Base-by-base conservation (phyloP, 1,139 yeast species). In the Yamadazyma songkhlaensis region DNA sequence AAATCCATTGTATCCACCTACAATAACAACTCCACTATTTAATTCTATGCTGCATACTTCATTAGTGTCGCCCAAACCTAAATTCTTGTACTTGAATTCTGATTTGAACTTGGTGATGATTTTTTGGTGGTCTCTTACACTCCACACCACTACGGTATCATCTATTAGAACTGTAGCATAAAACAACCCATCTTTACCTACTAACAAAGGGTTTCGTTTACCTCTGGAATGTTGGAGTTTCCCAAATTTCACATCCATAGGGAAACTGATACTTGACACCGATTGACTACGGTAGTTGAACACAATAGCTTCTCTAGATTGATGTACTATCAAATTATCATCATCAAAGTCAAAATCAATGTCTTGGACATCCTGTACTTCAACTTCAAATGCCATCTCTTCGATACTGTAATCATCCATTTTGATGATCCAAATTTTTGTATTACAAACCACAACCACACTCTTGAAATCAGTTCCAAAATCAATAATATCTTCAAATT, bases 1-100 rank as follows among this genome's bases (percentile, higher is more conserved):
- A 43, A 67, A 69, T 13, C 92, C 92, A 46, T 80, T 74, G 47
- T 72, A 74, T 2, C 86, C 84, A 0, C 85, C 84, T 2, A 81
- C 64, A 1, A 80, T 66, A 6, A 83, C 60, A 3, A 83, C 72
- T 45, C 63, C 36, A 57, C 77, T 48, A 62, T 67, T 49, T 53
- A 74, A 35, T 41, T 68, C 59, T 54, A 69, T 41, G 43, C 67
- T 44, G 40, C 70, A 46, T 35, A 55, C 38, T 4, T 46, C 38
- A 4, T 42, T 10, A 31, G 35, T 50, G 40, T 44, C 52, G 49
- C 39, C 42, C 37, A 41, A 47, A 4, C 21, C 29, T 35, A 40
- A 46, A 40, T 39, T 51, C 22, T 47, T 47, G 30, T 46, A 47
- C 29, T 46, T 50, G 38, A 50, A 49, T 11, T 46, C 44, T 1